Conservation (phyloP, 2,329 filamentous ascomycete genomes). For the Nemania diffusa region DNA sequence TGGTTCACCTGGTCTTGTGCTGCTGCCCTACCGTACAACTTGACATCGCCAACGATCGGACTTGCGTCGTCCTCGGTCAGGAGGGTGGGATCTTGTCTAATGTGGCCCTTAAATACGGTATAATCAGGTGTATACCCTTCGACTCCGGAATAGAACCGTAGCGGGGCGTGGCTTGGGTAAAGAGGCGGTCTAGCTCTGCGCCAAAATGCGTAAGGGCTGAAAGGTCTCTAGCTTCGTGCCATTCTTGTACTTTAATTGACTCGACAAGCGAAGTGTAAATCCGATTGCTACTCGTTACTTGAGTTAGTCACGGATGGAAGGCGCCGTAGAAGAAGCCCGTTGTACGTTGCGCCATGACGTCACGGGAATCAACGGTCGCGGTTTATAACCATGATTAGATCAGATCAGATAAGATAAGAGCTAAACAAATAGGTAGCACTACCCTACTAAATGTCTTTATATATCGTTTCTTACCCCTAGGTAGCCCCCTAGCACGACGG, state of each 20-base stretch:
- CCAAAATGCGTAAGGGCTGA: conserved; percentile 19
- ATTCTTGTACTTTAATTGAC: conserved; percentile 27
- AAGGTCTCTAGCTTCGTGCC: conserved; percentile 19
- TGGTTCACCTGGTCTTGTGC: conserved; percentile 11
- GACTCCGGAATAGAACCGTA: background rate
- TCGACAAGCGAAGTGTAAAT: conserved; percentile 26
- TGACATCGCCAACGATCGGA: conserved; percentile 23
- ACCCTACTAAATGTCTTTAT: too few species aligned
- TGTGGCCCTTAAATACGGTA: conserved; percentile 19
- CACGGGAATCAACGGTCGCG: too few species aligned
- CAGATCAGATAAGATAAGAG: too few species aligned
- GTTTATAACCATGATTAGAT: background rate
- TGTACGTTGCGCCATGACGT: conserved; percentile 18
- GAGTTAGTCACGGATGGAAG: conserved; percentile 14
- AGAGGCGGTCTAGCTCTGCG: conserved; percentile 22
- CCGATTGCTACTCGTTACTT: background rate
- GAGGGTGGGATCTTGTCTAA: conserved; percentile 4
- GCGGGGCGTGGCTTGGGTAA: conserved; percentile 11
- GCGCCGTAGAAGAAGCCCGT: background rate
- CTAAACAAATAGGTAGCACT: too few species aligned
- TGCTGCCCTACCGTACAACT: conserved; percentile 6
- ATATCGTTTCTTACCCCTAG: too few species aligned
- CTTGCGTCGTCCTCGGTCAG: conserved; percentile 18
- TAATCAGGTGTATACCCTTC: conserved; percentile 29
- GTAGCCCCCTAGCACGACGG: too few species aligned